phyloP scores from a whole-genome alignment of 2,329 filamentous ascomycete species.

The Penicillium digitatum region DNA sequence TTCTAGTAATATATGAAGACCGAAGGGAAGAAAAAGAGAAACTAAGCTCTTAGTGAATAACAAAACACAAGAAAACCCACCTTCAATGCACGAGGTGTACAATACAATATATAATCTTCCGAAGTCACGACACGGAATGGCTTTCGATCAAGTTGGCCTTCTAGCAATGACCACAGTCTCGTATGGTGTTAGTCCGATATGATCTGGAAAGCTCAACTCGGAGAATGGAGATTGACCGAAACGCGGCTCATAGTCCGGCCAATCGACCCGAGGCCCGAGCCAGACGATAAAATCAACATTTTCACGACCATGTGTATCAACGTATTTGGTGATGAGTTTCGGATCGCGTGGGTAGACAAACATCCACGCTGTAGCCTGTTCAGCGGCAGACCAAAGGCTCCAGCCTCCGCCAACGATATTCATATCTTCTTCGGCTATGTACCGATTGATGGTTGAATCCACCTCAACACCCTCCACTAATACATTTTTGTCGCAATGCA shows the following conservation, averaged over 20 bases:
- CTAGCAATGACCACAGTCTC: constrained; percentile 24
- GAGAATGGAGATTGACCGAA: constrained; percentile 24
- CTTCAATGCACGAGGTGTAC: not conserved
- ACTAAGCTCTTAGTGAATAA: not conserved
- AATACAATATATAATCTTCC: not conserved
- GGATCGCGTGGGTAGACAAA: constrained; percentile 54
- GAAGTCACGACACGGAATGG: not conserved
- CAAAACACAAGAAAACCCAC: not conserved
- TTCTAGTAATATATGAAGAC: not conserved
- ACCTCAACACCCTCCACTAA: constrained; percentile 50
- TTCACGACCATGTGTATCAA: constrained; percentile 28
- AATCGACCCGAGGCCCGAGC: constrained; percentile 31
- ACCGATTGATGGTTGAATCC: constrained; percentile 42
- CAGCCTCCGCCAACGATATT: constrained; percentile 45
- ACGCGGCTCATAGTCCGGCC: constrained; percentile 30
- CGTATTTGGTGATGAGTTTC: constrained; percentile 44
- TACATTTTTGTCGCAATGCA: constrained; percentile 22
- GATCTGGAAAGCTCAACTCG: constrained; percentile 17
- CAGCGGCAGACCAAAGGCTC: constrained; percentile 42
- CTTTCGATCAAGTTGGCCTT: constrained; percentile 1
- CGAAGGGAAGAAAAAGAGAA: not conserved
- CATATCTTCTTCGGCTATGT: constrained; percentile 43
- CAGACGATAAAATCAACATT: constrained; percentile 26
- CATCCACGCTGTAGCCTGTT: constrained; percentile 46
- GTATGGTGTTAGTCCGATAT: constrained; percentile 24